Evolutionary conservation across 2,329 filamentous ascomycete species (phyloP).

Genomic region (Penicillium palitans): DNA sequence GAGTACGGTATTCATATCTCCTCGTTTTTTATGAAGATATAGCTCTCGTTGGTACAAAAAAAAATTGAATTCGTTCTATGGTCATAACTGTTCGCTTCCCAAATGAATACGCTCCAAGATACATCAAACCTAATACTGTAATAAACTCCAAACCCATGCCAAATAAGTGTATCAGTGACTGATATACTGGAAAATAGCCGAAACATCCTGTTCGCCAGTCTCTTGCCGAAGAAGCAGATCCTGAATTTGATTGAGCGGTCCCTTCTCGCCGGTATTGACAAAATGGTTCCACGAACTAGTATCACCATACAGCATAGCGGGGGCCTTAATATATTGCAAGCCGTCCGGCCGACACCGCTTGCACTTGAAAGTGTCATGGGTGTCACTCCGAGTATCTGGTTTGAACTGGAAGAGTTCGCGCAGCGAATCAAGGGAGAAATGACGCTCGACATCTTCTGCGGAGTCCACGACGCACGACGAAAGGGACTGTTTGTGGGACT

Average conservation of each 20-base stretch:
- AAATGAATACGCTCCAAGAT: background rate
- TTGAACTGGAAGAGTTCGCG: conserved; percentile 94
- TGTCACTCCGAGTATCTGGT: conserved; percentile 81
- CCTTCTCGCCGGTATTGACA: conserved; percentile 68
- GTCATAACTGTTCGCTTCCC: conserved; percentile 3
- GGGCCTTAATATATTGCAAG: conserved; percentile 82
- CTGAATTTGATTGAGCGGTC: conserved; percentile 76
- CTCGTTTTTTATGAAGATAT: too few species aligned
- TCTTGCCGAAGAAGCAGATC: conserved; percentile 90
- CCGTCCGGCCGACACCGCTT: conserved; percentile 90
- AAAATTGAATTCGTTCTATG: background rate
- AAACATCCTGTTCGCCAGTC: conserved; percentile 73
- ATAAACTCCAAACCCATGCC: background rate
- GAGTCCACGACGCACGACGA: conserved; percentile 96
- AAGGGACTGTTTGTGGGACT: conserved; percentile 95
- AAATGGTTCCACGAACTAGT: conserved; percentile 99
- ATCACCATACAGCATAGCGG: conserved; percentile 94
- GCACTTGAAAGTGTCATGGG: conserved; percentile 98
- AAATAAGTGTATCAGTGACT: conserved; percentile 62
- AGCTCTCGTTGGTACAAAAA: too few species aligned
- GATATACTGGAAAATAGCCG: conserved; percentile 97
- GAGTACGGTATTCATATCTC: background rate
- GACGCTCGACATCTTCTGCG: conserved; percentile 93
- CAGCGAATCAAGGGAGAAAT: conserved; percentile 88
- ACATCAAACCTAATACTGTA: background rate